phyloP scores from a whole-genome alignment of 2,329 filamentous ascomycete genomes.

The Alternaria triticimaculans region DNA sequence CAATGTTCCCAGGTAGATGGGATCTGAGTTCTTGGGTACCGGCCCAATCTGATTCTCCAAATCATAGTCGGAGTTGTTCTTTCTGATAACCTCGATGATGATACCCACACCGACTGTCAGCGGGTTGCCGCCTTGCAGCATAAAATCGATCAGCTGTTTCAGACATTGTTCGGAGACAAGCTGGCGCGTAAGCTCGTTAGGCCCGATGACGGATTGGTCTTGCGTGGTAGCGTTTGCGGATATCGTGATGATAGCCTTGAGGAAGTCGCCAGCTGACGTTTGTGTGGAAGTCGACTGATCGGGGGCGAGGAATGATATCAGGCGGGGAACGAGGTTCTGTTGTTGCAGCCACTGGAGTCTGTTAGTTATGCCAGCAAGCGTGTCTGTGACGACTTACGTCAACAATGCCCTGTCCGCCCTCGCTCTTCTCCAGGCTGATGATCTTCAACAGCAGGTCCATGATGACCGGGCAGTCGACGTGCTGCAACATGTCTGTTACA shows the following conservation, averaged over 20 bases:
- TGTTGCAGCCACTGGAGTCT: constrained; percentile 81
- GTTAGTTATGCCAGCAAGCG: constrained; percentile 14
- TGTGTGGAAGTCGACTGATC: constrained; percentile 89
- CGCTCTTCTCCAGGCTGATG: constrained; percentile 91
- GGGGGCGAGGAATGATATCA: constrained; percentile 85
- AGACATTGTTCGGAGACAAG: constrained; percentile 87
- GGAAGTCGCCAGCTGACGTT: constrained; percentile 94
- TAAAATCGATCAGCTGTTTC: constrained; percentile 83
- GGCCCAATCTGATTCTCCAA: constrained; percentile 85
- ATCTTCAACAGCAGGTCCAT: constrained; percentile 98
- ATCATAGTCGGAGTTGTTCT: constrained; percentile 99
- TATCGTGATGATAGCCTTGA: constrained; percentile 98
- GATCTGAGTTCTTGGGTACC: constrained; percentile 83
- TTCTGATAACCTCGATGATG: constrained; percentile 96
- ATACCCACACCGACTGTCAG: constrained; percentile 96
- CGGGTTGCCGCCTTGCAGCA: constrained; percentile 92
- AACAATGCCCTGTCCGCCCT: constrained; percentile 89
- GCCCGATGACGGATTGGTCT: constrained; percentile 97
- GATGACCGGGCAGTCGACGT: constrained; percentile 96
- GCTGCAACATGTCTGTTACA: constrained; percentile 83
- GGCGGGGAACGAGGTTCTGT: constrained; percentile 82
- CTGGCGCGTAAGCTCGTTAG: constrained; percentile 94
- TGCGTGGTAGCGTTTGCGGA: constrained; percentile 98
- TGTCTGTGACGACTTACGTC: constrained; percentile 67
- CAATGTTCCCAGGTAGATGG: constrained; percentile 92